Evolutionary conservation across 2,329 filamentous ascomycete genomes (phyloP).

Genomic region (Verticillium longisporum): DNA sequence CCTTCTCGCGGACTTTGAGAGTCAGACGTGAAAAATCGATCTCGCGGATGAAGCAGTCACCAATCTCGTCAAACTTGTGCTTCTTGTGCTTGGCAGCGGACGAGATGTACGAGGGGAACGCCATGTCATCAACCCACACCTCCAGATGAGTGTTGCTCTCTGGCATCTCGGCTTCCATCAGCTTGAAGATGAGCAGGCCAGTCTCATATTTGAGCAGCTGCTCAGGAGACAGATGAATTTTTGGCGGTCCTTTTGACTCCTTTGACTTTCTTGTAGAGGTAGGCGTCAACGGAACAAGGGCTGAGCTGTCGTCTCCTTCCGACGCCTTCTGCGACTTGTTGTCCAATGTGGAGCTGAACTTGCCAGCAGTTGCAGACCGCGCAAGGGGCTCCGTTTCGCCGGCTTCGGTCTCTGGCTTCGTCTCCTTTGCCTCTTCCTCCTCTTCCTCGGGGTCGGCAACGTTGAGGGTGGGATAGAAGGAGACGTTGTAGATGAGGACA

Average conservation of each 20-base stretch:
- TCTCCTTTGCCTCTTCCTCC: conserved; percentile 65
- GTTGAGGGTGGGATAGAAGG: conserved; percentile 87
- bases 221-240: conserved; percentile 70
- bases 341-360: conserved; percentile 31
- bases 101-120: conserved; percentile 82
- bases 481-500: conserved; percentile 68
- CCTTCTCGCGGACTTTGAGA: conserved; percentile 75
- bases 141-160: conserved; percentile 73
- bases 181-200: conserved; percentile 87
- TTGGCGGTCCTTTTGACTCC: conserved; percentile 55
- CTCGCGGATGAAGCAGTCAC: conserved; percentile 92
- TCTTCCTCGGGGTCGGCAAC: conserved; percentile 86
- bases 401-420: conserved; percentile 40
- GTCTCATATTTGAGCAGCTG: conserved; percentile 83
- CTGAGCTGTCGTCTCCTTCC: conserved; percentile 18
- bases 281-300: conserved; percentile 35
- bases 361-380: conserved; percentile 30
- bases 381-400: conserved; percentile 16
- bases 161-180: conserved; percentile 82
- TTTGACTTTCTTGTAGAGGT: conserved; percentile 43
- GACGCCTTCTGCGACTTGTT: conserved; percentile 17
- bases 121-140: conserved; percentile 88
- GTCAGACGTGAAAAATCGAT: conserved; percentile 95
- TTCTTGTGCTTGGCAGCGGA: conserved; percentile 63
- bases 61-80: conserved; percentile 81